Evolutionary conservation across 176 grass and related monocot genomes (phyloP), one percentile per base, ranked within the genome.

Genomic region (Oropetium thomaeum): DNA sequence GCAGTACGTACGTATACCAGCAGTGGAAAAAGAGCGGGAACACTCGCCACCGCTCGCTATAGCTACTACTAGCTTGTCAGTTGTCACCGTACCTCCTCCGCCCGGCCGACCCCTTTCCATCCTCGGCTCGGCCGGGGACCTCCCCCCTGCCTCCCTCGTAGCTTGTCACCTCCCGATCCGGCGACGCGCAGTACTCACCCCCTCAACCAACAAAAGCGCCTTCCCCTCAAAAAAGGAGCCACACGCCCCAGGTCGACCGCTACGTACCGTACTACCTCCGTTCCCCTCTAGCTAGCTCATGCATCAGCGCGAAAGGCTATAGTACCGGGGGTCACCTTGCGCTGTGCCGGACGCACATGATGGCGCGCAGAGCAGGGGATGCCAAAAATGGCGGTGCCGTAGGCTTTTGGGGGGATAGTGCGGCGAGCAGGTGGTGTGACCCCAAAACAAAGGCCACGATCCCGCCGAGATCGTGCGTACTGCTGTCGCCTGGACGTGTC

Each of bases 351-450:
- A 5, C 8, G 80, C 2, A 39, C 63, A 12, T 30, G 67, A 12
- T 30, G 67, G 29, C 25, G 51, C 41, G 26, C n/a, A n/a, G n/a
- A n/a, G n/a, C n/a, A n/a, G 77, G 70, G 69, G 45, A 60, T 82
- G 67, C 79, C 85, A 78, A 73, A 87, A 87, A 87, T 82, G 85
- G 85, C 47, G 73, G 49, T 71, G 72, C 45, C n/a, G n/a, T 75
- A 30, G 78, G 44, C 78, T 87, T 82, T 87, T 2, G 69, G 17
- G 5, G 34, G 22, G n/a, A n/a, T 39, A 38, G 84, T 70, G 79
- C n/a, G 47, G 43, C 7, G 77, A 28, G 77, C 27, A 26, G 59
- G 65, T 22, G n/a, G n/a, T n/a, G n/a, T n/a, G 81, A n/a, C 53
- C 64, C 7, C 74, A 44, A 13, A 65, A 33, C 74, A 44, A 13